These are phyloP conservation scores for Cryptosporidium sp. DNA, from an alignment of 169 alveolate genomes.

Conservation along the genomic window DNA sequence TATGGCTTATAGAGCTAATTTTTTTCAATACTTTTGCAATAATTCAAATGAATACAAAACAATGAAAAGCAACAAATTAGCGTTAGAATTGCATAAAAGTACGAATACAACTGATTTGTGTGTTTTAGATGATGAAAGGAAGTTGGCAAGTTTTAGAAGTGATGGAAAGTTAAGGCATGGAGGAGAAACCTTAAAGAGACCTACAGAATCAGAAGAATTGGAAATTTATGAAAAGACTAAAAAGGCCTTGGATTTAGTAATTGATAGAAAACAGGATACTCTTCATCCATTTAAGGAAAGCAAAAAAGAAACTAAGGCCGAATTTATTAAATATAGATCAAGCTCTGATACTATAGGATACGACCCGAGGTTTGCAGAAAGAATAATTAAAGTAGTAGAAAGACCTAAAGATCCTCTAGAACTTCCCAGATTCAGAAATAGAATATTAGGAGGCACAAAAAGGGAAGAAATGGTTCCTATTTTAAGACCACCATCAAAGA, in stretches of 20 bases:
- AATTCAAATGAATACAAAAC: neutral
- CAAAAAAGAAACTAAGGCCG: conserved; percentile 76
- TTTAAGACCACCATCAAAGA: conserved; percentile 93
- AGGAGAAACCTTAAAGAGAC: conserved; percentile 77
- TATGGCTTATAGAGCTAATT: neutral
- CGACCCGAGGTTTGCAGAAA: conserved; percentile 83
- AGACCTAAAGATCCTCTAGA: conserved; percentile 94
- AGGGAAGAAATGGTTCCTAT: conserved; percentile 81
- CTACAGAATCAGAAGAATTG: conserved; percentile 83
- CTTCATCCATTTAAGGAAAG: conserved; percentile 60
- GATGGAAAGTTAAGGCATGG: neutral
- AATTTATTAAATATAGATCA: conserved; percentile 85
- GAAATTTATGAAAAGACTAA: conserved; percentile 83
- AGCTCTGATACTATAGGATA: conserved; percentile 83
- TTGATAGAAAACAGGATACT: conserved; percentile 74
- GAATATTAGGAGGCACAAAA: conserved; percentile 82
- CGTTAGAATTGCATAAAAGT: neutral
- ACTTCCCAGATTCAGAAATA: conserved; percentile 94
- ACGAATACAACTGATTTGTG: neutral
- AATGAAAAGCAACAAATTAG: neutral
- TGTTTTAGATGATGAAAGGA: neutral
- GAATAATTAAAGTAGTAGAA: conserved; percentile 90
- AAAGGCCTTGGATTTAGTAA: conserved; percentile 82
- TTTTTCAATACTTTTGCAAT: too few relatives aligned
- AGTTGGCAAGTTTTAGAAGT: neutral